Evolutionary conservation across 495 filamentous ascomycete species (phyloP).

Genomic region (Trichoderma virens): DNA sequence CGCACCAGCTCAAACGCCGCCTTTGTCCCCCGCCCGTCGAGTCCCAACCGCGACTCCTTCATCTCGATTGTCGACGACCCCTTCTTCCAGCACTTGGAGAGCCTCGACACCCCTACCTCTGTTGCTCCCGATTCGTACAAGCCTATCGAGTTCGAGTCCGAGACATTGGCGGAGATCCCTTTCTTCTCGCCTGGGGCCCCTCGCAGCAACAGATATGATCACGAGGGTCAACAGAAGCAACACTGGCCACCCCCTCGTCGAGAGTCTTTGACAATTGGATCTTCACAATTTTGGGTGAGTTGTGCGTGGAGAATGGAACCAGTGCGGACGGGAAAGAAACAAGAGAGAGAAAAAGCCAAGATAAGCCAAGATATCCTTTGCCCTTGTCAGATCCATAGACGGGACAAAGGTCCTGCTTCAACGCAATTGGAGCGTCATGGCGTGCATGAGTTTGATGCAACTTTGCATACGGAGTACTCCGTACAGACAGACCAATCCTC

Average conservation of each 20-base stretch:
- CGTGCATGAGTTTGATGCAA: background rate
- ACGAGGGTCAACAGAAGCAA: background rate
- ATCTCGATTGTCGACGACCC: slow-evolving; percentile 39
- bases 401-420: background rate
- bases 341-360: background rate
- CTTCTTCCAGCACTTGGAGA: slow-evolving; percentile 34
- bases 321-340: background rate
- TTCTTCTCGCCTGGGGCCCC: background rate
- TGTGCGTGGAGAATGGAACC: background rate
- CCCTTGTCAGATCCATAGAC: background rate
- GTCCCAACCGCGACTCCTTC: slow-evolving; percentile 30
- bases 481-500: background rate
- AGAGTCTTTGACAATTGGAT: slow-evolving; percentile 29
- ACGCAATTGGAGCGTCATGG: background rate
- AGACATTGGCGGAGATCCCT: slow-evolving; percentile 8
- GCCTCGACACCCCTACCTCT: slow-evolving; percentile 12
- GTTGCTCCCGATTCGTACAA: slow-evolving; percentile 4
- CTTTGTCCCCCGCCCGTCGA: background rate
- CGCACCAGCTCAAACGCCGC: background rate
- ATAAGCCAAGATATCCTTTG: background rate
- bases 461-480: too few relatives aligned
- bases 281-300: slow-evolving; percentile 30
- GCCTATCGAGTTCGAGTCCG: slow-evolving; percentile 5
- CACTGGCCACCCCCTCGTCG: slow-evolving; percentile 32
- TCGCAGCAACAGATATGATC: slow-evolving; percentile 7